A percentile compares a stretch with the other conserved stretches of the same genome.
Conservation (phyloP, 2,329 filamentous ascomycete genomes). For the Sporothrix brunneoviolacea region DNA sequence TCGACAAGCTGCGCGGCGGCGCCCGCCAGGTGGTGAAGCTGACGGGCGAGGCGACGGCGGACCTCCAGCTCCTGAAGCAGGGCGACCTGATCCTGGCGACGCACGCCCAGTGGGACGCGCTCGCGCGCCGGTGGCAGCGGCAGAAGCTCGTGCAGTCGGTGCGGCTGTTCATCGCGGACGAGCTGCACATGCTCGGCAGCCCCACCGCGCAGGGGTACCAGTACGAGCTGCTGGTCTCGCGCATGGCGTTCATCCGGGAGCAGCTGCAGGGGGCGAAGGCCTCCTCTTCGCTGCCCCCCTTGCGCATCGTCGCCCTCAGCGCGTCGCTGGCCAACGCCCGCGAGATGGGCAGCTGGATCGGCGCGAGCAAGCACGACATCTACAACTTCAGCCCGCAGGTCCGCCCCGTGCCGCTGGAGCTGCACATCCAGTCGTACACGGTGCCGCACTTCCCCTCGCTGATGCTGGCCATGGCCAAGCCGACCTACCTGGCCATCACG, state of each 20-base stretch:
- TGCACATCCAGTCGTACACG: constrained; percentile 91
- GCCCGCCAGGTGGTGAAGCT: constrained; percentile 90
- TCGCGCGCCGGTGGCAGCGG: constrained; percentile 93
- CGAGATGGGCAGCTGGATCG: constrained; percentile 96
- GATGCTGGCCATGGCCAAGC: constrained; percentile 98
- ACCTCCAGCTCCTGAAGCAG: constrained; percentile 79
- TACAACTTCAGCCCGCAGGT: constrained; percentile 97
- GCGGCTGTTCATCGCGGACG: constrained; percentile 87
- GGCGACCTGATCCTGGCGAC: constrained; percentile 90
- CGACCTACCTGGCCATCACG: constrained; percentile 80
- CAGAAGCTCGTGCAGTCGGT: constrained; percentile 92
- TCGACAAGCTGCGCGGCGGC: constrained; percentile 66
- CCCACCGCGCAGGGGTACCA: constrained; percentile 79
- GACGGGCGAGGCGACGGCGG: constrained; percentile 84
- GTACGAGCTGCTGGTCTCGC: constrained; percentile 94
- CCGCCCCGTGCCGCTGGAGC: constrained; percentile 79
- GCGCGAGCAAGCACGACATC: constrained; percentile 94
- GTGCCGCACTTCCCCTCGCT: constrained; percentile 96
- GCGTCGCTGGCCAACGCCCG: constrained; percentile 89
- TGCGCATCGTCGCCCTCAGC: constrained; percentile 83
- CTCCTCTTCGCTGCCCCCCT: constrained; percentile 65
- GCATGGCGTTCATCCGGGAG: constrained; percentile 92
- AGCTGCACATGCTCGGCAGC: constrained; percentile 90
- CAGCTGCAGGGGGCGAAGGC: constrained; percentile 77
- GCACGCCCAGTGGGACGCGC: constrained; percentile 88